Evolutionary conservation across 306 rosid species (phyloP).

Genomic region (Corylus heterophylla): DNA sequence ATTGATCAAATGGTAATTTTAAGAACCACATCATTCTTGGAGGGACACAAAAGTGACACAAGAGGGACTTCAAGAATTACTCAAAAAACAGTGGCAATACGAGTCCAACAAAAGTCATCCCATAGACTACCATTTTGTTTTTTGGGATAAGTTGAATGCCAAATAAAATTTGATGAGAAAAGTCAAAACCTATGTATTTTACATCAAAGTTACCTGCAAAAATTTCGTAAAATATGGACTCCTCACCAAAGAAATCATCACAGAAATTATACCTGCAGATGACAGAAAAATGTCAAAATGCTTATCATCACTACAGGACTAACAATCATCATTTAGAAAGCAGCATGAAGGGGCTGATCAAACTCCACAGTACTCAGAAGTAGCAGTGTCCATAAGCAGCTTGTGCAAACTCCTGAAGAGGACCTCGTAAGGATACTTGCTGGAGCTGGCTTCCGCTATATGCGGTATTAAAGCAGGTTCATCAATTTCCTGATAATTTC

Average conservation of each 20-base stretch:
- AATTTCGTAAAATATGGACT: slow-evolving; percentile 69
- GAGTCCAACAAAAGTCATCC: slow-evolving; percentile 21
- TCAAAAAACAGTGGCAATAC: not conserved
- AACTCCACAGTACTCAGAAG: slow-evolving; percentile 74
- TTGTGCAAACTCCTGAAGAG: slow-evolving; percentile 92
- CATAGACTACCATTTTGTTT: not conserved
- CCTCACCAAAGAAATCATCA: slow-evolving; percentile 78
- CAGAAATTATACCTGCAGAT: slow-evolving; percentile 76
- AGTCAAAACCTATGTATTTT: not conserved
- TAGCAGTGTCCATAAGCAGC: slow-evolving; percentile 88
- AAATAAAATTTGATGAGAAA: not conserved
- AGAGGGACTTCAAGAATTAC: no score
- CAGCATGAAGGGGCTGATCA: slow-evolving; percentile 28
- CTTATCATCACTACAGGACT: slow-evolving; percentile 12
- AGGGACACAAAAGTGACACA: no score
- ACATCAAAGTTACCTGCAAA: slow-evolving; percentile 56
- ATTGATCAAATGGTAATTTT: no score
- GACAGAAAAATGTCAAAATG: slow-evolving; percentile 26
- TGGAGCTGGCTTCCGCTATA: slow-evolving; percentile 87
- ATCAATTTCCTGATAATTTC: slow-evolving; percentile 65
- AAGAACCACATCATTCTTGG: no score
- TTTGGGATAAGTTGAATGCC: not conserved
- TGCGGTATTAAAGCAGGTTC: slow-evolving; percentile 91
- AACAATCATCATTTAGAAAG: slow-evolving; percentile 15
- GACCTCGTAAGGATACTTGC: slow-evolving; percentile 80